Conservation (phyloP, 2,329 filamentous ascomycete species). For the Trichoderma breve region DNA sequence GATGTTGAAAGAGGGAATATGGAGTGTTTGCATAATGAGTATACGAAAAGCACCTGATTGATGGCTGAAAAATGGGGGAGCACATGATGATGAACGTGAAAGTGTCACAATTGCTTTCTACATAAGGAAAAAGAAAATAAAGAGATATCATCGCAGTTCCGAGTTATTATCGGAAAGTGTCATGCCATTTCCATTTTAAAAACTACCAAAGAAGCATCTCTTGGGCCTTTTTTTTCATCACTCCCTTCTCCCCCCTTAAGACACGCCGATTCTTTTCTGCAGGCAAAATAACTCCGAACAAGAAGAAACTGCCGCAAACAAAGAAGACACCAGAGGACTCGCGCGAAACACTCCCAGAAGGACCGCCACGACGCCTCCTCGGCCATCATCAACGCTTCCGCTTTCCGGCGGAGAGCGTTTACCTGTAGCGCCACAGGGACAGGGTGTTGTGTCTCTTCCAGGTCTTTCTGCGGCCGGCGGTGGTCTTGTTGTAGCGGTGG, state of each 20-base stretch:
- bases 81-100: background rate
- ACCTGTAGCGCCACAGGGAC: conserved; percentile 97
- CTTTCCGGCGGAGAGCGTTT: conserved; percentile 38
- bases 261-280: background rate
- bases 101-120: conserved; percentile 19
- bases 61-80: background rate
- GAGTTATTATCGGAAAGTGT: conserved; percentile 21
- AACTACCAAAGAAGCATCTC: conserved; percentile 21
- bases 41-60: background rate
- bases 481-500: conserved; percentile 98
- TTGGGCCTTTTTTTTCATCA: conserved; percentile 5
- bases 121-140: conserved; percentile 11
- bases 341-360: conserved; percentile 1
- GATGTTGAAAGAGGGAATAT: background rate
- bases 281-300: background rate
- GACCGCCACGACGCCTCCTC: background rate
- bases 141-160: conserved; percentile 9
- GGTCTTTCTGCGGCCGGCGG: conserved; percentile 96
- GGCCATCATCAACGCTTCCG: conserved; percentile 1
- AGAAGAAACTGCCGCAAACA: conserved; percentile 21
- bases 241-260: background rate
- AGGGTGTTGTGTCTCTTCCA: conserved; percentile 99
- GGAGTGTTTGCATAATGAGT: background rate
- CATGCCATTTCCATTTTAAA: conserved; percentile 30
- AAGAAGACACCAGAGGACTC: conserved; percentile 6